A percentile compares a stretch with the other conserved stretches of the same genome.
Conservation (phyloP, 169 alveolate species). For the Plasmodium ovale region DNA sequence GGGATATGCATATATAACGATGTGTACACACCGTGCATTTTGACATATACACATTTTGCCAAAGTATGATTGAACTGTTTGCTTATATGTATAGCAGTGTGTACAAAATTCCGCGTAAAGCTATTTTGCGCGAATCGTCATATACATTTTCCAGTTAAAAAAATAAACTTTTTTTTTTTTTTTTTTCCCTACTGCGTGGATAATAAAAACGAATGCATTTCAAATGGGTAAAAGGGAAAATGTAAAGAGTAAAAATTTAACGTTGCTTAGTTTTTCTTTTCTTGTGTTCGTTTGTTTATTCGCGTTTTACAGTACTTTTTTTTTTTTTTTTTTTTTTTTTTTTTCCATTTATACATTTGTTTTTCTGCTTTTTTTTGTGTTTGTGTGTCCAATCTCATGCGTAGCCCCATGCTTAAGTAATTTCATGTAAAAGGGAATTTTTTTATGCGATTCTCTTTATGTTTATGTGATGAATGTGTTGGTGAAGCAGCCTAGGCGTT, state of each 20-base stretch:
- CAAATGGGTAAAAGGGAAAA: too few species aligned
- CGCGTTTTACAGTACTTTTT: too few species aligned
- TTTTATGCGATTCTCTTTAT: not conserved
- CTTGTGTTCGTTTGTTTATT: too few species aligned
- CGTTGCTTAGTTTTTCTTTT: too few species aligned
- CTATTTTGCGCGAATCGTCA: not conserved
- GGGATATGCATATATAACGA: not conserved
- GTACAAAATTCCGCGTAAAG: conserved; percentile 3
- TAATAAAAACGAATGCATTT: too few species aligned
- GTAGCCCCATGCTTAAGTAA: not conserved
- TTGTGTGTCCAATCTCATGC: too few species aligned
- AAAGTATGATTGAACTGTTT: too few species aligned
- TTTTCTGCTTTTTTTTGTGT: too few species aligned
- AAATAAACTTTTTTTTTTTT: not conserved
- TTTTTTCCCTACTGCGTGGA: too few species aligned
- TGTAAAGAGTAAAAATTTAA: too few species aligned
- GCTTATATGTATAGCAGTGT: not conserved
- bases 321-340: not conserved
- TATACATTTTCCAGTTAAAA: not conserved
- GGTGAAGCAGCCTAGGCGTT: not conserved
- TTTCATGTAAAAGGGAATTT: not conserved
- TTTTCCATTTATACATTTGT: too few species aligned
- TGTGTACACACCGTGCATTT: not conserved
- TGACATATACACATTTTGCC: too few species aligned
- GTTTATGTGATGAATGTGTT: conserved; percentile 23